Percentiles rank a stretch among this genome's conserved stretches.
phyloP scores from a whole-genome alignment of 495 filamentous ascomycete species.

The Delitschia confertaspora region DNA sequence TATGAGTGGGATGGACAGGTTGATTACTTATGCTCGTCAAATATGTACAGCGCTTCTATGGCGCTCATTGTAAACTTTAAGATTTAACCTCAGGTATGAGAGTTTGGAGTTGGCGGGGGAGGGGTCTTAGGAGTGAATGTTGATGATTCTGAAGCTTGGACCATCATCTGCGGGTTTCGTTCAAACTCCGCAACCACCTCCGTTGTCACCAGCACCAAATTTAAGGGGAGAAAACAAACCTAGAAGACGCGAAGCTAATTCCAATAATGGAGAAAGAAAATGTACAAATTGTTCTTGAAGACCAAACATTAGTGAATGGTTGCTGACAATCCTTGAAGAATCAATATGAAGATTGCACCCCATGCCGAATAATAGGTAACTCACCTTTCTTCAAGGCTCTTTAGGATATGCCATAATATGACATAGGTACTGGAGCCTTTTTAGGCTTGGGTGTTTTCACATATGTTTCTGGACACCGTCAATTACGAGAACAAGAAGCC shows the following conservation, averaged over 20 bases:
- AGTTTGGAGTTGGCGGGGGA: too few species aligned
- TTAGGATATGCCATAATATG: background rate
- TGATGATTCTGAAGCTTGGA: too few species aligned
- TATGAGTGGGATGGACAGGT: background rate
- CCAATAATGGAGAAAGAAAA: too few species aligned
- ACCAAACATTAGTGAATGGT: too few species aligned
- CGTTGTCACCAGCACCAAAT: too few species aligned
- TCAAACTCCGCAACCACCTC: too few species aligned
- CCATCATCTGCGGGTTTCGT: too few species aligned
- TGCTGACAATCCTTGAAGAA: too few species aligned
- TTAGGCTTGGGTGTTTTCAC: constrained; percentile 84
- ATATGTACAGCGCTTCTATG: constrained; percentile 94
- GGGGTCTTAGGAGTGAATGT: constrained; percentile 7
- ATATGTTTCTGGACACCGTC: constrained; percentile 68
- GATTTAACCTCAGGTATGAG: too few species aligned
- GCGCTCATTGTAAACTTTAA: constrained; percentile 42
- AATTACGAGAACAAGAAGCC: constrained; percentile 61
- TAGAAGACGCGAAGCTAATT: too few species aligned
- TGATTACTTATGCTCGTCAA: constrained; percentile 75
- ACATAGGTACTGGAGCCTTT: constrained; percentile 72
- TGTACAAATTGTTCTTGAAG: too few species aligned
- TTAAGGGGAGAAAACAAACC: too few species aligned
- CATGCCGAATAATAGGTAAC: constrained; percentile 36
- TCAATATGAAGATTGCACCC: constrained; percentile 33
- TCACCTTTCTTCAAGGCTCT: constrained; percentile 1